phyloP scores from a whole-genome alignment of 2,329 filamentous ascomycete species.

The Blastomyces parvus region DNA sequence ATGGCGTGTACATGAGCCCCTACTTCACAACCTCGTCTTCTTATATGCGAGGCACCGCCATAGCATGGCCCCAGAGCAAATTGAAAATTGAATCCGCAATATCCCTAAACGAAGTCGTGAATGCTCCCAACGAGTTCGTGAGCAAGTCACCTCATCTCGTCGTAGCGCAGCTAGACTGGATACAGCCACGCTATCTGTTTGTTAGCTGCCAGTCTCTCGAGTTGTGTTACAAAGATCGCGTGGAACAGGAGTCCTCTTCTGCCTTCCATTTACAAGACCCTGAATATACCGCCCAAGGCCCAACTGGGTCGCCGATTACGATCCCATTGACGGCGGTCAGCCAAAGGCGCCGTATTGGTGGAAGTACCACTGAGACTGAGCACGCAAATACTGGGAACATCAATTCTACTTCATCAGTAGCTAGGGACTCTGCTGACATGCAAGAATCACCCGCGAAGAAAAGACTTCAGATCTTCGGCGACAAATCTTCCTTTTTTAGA shows the following conservation, averaged over 20 bases:
- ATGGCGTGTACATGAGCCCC: constrained; percentile 73
- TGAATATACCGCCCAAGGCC: constrained; percentile 33
- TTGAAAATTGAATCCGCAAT: constrained; percentile 53
- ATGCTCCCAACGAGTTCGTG: constrained; percentile 55
- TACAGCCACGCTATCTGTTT: constrained; percentile 80
- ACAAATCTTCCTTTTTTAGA: not conserved
- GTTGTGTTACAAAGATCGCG: not conserved
- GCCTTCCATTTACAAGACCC: constrained; percentile 32
- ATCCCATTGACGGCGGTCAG: constrained; percentile 47
- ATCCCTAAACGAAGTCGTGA: constrained; percentile 78
- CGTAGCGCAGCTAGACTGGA: constrained; percentile 69
- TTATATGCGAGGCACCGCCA: constrained; percentile 34
- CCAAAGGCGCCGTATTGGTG: constrained; percentile 33
- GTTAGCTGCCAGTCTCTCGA: constrained; percentile 33
- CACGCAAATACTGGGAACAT: not conserved
- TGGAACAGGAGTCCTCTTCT: constrained; percentile 5
- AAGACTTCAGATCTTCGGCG: constrained; percentile 2
- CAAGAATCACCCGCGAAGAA: not conserved
- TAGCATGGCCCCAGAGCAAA: constrained; percentile 57
- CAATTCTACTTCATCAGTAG: not conserved
- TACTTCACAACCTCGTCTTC: constrained; percentile 46
- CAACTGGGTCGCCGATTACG: constrained; percentile 28
- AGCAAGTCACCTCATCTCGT: constrained; percentile 55
- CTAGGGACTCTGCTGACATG: not conserved
- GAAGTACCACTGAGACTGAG: constrained; percentile 19